Conservation (phyloP, 768 basidiomycete species). For the Suillus hirtellus region DNA sequence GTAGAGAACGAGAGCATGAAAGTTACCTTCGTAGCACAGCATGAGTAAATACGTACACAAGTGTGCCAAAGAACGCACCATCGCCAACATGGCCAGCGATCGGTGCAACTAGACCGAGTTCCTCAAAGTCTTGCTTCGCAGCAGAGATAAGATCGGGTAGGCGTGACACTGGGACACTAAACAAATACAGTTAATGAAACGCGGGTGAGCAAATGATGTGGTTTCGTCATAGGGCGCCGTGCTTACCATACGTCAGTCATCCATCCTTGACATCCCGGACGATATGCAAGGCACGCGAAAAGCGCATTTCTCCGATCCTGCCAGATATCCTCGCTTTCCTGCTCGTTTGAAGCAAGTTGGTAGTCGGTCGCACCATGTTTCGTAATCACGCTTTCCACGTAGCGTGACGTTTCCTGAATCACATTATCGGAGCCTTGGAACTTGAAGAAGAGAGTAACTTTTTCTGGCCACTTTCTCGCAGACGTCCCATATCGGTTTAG, state of each 20-base stretch:
- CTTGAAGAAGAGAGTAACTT: conserved; percentile 45
- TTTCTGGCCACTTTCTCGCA: conserved; percentile 30
- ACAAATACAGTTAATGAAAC: neutral
- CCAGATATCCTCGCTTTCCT: conserved; percentile 41
- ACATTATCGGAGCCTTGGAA: conserved; percentile 40
- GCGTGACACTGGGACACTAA: conserved; percentile 35
- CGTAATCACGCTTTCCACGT: conserved; percentile 33
- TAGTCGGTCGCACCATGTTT: conserved; percentile 41
- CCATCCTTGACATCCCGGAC: conserved; percentile 38
- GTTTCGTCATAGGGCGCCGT: neutral
- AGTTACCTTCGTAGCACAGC: conserved; percentile 37
- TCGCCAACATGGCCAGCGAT: conserved; percentile 48
- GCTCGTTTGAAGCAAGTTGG: conserved; percentile 37
- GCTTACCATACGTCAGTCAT: conserved; percentile 41
- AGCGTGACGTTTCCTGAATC: conserved; percentile 32
- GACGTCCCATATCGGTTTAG: conserved; percentile 27
- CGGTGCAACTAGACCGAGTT: conserved; percentile 41
- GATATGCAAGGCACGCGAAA: conserved; percentile 29
- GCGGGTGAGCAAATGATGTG: neutral
- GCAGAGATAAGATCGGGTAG: conserved; percentile 39
- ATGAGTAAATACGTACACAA: conserved; percentile 3
- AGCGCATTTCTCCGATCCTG: conserved; percentile 33
- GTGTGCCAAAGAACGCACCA: conserved; percentile 22
- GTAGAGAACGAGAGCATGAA: conserved; percentile 41
- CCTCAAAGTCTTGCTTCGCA: conserved; percentile 46